Conservation (phyloP, 75 land plant species). For the Chamaecyparis obtusa region DNA sequence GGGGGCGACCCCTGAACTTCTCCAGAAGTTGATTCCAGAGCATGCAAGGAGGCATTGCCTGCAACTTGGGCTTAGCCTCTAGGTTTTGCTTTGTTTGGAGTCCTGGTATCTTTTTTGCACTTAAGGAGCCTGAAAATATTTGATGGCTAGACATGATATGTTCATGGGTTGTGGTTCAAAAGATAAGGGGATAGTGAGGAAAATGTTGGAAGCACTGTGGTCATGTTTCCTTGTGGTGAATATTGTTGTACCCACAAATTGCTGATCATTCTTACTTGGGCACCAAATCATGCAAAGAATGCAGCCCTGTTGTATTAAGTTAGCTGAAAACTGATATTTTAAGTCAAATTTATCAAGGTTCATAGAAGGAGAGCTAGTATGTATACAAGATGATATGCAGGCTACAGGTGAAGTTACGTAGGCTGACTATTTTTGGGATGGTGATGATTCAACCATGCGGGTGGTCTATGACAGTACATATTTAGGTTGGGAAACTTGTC, state of each 20-base stretch:
- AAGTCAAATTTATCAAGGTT: neutral
- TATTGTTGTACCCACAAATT: constrained; percentile 8
- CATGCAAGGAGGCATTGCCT: constrained; percentile 70
- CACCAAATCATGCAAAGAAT: constrained; percentile 3
- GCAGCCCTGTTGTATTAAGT: constrained; percentile 10
- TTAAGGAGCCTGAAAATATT: neutral
- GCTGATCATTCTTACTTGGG: neutral
- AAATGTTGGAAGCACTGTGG: neutral
- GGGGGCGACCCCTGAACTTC: constrained; percentile 61
- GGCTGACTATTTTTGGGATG: neutral
- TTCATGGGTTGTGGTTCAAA: constrained; percentile 4
- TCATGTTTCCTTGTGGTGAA: neutral
- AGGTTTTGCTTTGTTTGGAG: neutral
- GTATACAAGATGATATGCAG: neutral
- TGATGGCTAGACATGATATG: constrained; percentile 7
- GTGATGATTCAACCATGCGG: constrained; percentile 3
- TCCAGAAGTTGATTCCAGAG: constrained; percentile 69
- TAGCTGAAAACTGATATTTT: neutral
- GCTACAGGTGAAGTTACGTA: constrained; percentile 2
- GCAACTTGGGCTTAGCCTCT: constrained; percentile 1
- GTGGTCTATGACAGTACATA: constrained; percentile 9
- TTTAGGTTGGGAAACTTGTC: neutral
- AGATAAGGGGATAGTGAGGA: neutral
- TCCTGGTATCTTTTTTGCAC: constrained; percentile 8
- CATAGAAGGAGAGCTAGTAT: neutral